phyloP scores from a whole-genome alignment of 257 asterid species.

The Petunia axillaris region DNA sequence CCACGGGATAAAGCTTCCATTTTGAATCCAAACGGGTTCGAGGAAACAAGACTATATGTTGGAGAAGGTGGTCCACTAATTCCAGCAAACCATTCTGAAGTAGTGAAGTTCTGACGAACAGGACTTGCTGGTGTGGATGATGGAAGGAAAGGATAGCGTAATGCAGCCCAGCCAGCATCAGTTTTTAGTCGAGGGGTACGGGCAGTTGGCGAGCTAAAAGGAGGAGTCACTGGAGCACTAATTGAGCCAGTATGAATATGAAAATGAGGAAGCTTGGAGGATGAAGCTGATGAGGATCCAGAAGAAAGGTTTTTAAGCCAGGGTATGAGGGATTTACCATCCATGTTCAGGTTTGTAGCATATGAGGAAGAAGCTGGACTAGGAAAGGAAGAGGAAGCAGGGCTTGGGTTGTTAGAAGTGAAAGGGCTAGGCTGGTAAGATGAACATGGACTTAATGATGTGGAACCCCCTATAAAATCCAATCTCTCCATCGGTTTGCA shows the following conservation, averaged over 20 bases:
- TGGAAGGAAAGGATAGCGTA: slow-evolving; percentile 53
- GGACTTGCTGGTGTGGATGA: slow-evolving; percentile 59
- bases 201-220: slow-evolving; percentile 66
- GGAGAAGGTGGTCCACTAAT: slow-evolving; percentile 63
- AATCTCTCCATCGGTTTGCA: slow-evolving; percentile 60
- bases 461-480: slow-evolving; percentile 59
- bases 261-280: slow-evolving; percentile 50
- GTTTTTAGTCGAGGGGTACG: slow-evolving; percentile 49
- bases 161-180: slow-evolving; percentile 46
- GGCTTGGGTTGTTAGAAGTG: slow-evolving; percentile 57
- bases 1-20: slow-evolving; percentile 39
- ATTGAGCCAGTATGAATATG: slow-evolving; percentile 59
- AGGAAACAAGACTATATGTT: slow-evolving; percentile 70
- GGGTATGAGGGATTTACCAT: slow-evolving; percentile 69
- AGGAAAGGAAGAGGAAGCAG: slow-evolving; percentile 61
- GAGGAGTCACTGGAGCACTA: slow-evolving; percentile 84
- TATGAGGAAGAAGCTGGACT: slow-evolving; percentile 62
- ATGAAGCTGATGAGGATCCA: slow-evolving; percentile 46
- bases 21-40: slow-evolving; percentile 68
- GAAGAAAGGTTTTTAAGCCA: slow-evolving; percentile 76
- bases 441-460: slow-evolving; percentile 59
- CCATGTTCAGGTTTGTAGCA: slow-evolving; percentile 38
- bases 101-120: slow-evolving; percentile 39
- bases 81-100: slow-evolving; percentile 43
- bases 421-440: slow-evolving; percentile 58